A percentile compares a stretch with the other conserved stretches of the same genome.
These are phyloP conservation scores for Diaporthe longicolla DNA, from an alignment of 2,329 filamentous ascomycete genomes.

Conservation along the genomic window DNA sequence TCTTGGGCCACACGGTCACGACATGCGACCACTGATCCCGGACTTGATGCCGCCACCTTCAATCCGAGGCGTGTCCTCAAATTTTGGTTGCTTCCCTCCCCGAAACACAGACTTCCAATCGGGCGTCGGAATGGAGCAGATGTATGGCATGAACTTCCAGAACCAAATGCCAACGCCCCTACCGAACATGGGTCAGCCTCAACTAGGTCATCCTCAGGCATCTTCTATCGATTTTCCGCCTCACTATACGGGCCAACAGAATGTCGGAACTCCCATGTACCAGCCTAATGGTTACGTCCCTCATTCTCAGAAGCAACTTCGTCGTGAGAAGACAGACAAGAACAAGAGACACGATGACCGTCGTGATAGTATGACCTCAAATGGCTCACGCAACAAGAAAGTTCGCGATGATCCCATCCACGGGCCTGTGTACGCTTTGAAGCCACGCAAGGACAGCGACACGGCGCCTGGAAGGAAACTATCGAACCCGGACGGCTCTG, in stretches of 20 bases:
- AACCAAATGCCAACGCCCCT: constrained; percentile 20
- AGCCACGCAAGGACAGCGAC: constrained; percentile 25
- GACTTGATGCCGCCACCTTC: constrained; percentile 13
- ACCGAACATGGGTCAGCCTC: constrained; percentile 21
- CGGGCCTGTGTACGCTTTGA: constrained; percentile 36
- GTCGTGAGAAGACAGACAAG: constrained; percentile 6
- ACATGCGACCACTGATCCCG: constrained; percentile 25
- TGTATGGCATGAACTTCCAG: constrained; percentile 18
- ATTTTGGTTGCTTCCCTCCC: neutral
- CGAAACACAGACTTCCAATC: neutral
- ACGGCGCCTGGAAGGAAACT: neutral
- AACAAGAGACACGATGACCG: constrained; percentile 16
- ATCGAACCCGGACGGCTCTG: neutral
- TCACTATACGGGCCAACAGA: constrained; percentile 21
- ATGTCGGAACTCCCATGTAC: constrained; percentile 20
- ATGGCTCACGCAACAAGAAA: constrained; percentile 27
- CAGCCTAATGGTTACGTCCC: constrained; percentile 34
- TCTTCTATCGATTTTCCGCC: neutral
- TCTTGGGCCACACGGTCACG: neutral
- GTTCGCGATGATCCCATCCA: constrained; percentile 32
- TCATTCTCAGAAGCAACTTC: neutral
- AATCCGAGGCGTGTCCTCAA: neutral
- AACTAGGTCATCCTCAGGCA: constrained; percentile 7
- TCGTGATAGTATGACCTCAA: constrained; percentile 32
- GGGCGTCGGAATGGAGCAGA: neutral